A percentile compares a stretch with the other conserved stretches of the same genome.
phyloP scores from a whole-genome alignment of 768 basidiomycete species.

The Serendipita sp. region DNA sequence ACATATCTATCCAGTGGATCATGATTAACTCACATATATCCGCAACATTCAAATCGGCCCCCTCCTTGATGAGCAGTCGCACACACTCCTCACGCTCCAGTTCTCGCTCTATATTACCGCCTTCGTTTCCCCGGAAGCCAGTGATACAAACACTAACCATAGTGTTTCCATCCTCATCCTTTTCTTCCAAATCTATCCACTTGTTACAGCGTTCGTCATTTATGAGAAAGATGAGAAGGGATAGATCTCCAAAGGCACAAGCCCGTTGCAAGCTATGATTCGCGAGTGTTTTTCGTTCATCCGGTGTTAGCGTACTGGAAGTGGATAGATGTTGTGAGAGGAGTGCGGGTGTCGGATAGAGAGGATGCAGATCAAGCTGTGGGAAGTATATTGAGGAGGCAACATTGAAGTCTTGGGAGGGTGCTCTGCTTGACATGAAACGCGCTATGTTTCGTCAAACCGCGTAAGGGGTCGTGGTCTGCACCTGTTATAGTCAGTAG shows the following conservation, averaged over 20 bases:
- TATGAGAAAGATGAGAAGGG: conserved; percentile 56
- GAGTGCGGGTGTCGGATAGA: conserved; percentile 52
- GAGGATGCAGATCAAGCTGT: conserved; percentile 66
- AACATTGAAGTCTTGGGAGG: background rate
- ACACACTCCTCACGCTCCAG: conserved; percentile 87
- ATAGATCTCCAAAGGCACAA: conserved; percentile 62
- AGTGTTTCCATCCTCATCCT: conserved; percentile 77
- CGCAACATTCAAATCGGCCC: conserved; percentile 42
- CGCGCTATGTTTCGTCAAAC: too few species aligned
- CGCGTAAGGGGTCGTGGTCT: too few species aligned
- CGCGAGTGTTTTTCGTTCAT: conserved; percentile 54
- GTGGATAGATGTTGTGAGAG: conserved; percentile 49
- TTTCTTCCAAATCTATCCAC: conserved; percentile 47
- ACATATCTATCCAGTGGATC: background rate
- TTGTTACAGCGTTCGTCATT: conserved; percentile 48
- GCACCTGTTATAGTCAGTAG: too few species aligned
- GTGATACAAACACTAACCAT: background rate
- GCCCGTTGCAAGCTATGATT: conserved; percentile 59
- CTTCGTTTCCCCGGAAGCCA: background rate
- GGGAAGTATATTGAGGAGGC: conserved; percentile 19
- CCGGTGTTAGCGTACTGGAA: conserved; percentile 47
- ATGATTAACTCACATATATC: conserved; percentile 37
- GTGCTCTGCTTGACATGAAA: too few species aligned
- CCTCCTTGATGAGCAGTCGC: conserved; percentile 59
- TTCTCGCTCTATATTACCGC: conserved; percentile 37